phyloP scores from a whole-genome alignment of 164 flowering plant species.

The Platanus orientalis region DNA sequence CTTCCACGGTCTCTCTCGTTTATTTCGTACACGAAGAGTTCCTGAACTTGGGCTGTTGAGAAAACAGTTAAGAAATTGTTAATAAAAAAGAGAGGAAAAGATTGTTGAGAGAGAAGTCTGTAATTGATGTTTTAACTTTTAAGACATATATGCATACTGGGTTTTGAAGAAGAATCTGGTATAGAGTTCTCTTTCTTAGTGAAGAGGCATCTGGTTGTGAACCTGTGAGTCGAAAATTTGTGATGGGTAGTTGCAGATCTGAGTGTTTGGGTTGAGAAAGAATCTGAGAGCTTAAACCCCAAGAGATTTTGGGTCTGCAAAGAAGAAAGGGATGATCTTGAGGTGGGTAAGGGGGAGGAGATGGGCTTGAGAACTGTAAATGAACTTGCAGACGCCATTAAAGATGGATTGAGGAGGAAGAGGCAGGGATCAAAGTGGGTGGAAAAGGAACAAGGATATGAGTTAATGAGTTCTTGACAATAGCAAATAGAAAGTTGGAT shows the following conservation, averaged over 20 bases:
- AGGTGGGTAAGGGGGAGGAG: no score
- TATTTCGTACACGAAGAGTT: constrained; percentile 25
- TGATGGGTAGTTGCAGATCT: background rate
- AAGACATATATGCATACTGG: background rate
- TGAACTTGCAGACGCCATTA: no score
- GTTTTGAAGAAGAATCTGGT: background rate
- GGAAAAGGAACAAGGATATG: no score
- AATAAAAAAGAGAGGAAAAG: background rate
- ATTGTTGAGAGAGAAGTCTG: background rate
- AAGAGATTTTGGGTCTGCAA: background rate
- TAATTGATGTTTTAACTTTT: no score
- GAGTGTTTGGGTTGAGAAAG: background rate
- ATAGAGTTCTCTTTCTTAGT: no score
- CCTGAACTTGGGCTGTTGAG: constrained; percentile 18
- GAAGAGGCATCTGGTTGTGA: background rate
- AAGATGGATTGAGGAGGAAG: no score
- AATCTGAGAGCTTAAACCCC: background rate
- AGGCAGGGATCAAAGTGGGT: no score
- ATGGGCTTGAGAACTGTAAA: no score
- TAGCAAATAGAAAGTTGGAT: no score
- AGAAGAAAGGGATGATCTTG: no score
- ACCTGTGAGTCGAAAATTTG: background rate
- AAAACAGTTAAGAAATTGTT: background rate
- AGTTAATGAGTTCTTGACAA: no score
- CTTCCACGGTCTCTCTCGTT: constrained; percentile 32